Percentiles rank a stretch among this genome's conserved stretches.
Conservation (phyloP, 2,329 filamentous ascomycete species). For the Neopestalotiopsis clavispora region DNA sequence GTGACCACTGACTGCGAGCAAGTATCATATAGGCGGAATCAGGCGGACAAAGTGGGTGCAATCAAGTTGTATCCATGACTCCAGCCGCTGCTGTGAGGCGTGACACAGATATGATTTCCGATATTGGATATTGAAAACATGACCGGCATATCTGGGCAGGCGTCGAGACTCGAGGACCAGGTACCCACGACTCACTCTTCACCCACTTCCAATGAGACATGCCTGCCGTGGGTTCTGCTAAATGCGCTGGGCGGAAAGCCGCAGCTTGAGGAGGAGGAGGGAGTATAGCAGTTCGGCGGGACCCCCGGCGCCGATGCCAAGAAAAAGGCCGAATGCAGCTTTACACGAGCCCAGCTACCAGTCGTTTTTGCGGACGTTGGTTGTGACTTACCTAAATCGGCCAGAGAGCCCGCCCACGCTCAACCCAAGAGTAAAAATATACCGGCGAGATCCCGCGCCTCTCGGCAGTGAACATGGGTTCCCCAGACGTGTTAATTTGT, state of each 20-base stretch:
- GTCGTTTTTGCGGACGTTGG: neutral
- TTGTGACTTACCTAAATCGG: constrained; percentile 15
- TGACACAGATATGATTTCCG: constrained; percentile 8
- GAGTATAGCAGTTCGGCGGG: neutral
- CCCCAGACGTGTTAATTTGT: constrained; percentile 13
- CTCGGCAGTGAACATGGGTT: constrained; percentile 9
- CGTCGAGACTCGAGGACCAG: neutral
- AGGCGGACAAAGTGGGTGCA: constrained; percentile 7
- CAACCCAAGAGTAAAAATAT: neutral
- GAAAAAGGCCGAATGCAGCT: constrained; percentile 13
- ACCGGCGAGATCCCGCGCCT: neutral
- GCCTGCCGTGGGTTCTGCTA: neutral
- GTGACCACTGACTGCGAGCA: neutral
- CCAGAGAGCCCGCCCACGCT: constrained; percentile 8
- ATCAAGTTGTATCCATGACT: constrained; percentile 3
- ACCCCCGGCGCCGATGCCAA: constrained; percentile 8
- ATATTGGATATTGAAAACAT: constrained; percentile 11
- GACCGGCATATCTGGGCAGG: constrained; percentile 1
- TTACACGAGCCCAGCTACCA: neutral
- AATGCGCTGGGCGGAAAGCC: neutral
- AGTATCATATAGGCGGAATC: constrained; percentile 1
- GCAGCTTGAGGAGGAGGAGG: neutral
- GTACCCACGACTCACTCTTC: neutral
- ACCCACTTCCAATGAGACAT: constrained; percentile 12
- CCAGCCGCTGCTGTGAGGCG: constrained; percentile 1